Evolutionary conservation across 2,329 filamentous ascomycete species (phyloP).

Genomic region (Diaporthe humulicola): DNA sequence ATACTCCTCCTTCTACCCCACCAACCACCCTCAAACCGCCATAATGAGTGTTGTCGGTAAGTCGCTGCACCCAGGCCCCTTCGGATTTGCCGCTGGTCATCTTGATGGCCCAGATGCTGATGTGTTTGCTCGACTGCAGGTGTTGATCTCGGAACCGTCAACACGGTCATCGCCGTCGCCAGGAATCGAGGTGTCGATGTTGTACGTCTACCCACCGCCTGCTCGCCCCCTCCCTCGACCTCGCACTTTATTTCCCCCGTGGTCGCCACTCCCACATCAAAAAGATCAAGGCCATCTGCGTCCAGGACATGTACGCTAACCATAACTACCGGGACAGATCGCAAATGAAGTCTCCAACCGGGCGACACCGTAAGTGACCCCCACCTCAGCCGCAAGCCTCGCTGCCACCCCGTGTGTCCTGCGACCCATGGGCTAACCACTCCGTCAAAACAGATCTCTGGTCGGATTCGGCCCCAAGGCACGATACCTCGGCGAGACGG

Average conservation of each 20-base stretch:
- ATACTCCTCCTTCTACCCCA: slow-evolving; percentile 40
- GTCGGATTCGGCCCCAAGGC: slow-evolving; percentile 96
- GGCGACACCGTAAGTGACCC: slow-evolving; percentile 87
- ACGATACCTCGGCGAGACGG: slow-evolving; percentile 93
- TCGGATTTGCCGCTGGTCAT: slow-evolving; percentile 21
- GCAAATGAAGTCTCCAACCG: slow-evolving; percentile 99
- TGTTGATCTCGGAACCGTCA: slow-evolving; percentile 95
- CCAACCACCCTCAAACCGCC: slow-evolving; percentile 46
- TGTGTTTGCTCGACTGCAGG: slow-evolving; percentile 58
- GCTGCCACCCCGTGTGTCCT: slow-evolving; percentile 8
- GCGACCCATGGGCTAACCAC: slow-evolving; percentile 36
- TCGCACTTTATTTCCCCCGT: neutral
- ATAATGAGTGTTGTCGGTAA: slow-evolving; percentile 70
- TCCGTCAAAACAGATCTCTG: slow-evolving; percentile 74
- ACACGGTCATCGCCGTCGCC: slow-evolving; percentile 97
- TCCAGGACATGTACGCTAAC: slow-evolving; percentile 39
- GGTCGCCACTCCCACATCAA: neutral
- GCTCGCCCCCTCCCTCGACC: slow-evolving; percentile 19
- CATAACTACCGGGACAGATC: slow-evolving; percentile 71
- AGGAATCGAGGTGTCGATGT: slow-evolving; percentile 99
- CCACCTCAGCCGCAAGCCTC: slow-evolving; percentile 37
- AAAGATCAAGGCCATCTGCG: slow-evolving; percentile 24
- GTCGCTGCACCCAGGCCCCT: slow-evolving; percentile 42
- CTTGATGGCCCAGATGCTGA: slow-evolving; percentile 39
- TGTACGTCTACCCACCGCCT: slow-evolving; percentile 71